phyloP scores from a whole-genome alignment of 176 grass and related monocot genomes.

The Juncus inflexus region DNA sequence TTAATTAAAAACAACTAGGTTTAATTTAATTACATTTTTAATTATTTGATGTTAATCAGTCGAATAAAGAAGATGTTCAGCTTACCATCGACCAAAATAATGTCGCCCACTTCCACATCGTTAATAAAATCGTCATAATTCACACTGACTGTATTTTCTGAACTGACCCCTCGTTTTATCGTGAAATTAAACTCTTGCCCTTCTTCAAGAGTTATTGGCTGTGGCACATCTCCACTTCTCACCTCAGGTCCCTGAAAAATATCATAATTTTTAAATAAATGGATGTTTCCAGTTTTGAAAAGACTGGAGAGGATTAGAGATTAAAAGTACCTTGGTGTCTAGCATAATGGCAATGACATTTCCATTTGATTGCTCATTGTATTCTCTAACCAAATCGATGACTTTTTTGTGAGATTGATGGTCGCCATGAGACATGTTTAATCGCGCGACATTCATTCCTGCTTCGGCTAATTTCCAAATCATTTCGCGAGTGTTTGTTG shows the following conservation, averaged over 20 bases:
- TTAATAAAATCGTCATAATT: conserved; percentile 98
- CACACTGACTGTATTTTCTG: conserved; percentile 74
- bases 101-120: conserved; percentile 95
- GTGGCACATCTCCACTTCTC: conserved; percentile 89
- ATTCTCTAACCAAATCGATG: conserved; percentile 94
- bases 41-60: conserved; percentile 15
- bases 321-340: conserved; percentile 79
- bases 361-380: conserved; percentile 71
- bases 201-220: conserved; percentile 80
- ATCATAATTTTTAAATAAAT: neutral
- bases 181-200: conserved; percentile 93
- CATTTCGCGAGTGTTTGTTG: conserved; percentile 81
- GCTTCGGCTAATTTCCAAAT: conserved; percentile 92
- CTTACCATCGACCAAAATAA: conserved; percentile 94
- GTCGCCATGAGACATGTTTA: conserved; percentile 99
- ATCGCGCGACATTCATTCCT: conserved; percentile 85
- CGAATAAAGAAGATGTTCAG: conserved; percentile 25
- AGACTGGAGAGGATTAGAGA: conserved; percentile 3
- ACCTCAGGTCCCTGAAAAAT: conserved; percentile 86
- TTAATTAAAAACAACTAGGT: conserved; percentile 2
- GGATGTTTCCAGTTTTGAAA: too few species aligned
- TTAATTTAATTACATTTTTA: neutral
- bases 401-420: conserved; percentile 89
- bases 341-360: conserved; percentile 90
- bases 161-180: conserved; percentile 75